A percentile compares a stretch with the other conserved stretches of the same genome.
These are phyloP conservation scores for Trichoderma cornu-damae DNA, from an alignment of 2,329 filamentous ascomycete species.

Conservation along the genomic window DNA sequence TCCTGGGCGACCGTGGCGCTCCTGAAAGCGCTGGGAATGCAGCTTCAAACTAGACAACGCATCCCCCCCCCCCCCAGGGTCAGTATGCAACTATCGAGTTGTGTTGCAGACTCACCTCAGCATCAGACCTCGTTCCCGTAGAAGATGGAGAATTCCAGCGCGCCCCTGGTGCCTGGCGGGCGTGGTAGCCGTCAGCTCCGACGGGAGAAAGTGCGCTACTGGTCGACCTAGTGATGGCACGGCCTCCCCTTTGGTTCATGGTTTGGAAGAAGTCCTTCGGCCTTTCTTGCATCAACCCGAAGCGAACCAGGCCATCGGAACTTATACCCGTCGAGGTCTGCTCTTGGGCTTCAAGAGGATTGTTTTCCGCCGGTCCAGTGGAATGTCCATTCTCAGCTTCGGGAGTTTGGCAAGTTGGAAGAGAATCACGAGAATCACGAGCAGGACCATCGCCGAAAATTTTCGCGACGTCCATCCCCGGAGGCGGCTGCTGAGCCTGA, in stretches of 20 bases:
- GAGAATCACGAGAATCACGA: too few relatives aligned
- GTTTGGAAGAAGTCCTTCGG: conserved; percentile 21
- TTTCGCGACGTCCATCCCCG: not conserved
- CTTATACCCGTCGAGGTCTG: not conserved
- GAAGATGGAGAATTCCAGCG: not conserved
- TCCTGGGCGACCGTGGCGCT: conserved; percentile 1
- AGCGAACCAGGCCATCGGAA: not conserved
- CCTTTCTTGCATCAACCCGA: conserved; percentile 7
- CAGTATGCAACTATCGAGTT: not conserved
- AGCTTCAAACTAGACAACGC: not conserved
- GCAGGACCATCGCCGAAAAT: not conserved
- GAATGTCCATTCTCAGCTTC: not conserved
- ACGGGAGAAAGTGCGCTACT: not conserved
- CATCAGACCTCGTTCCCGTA: not conserved
- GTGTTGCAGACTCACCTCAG: not conserved
- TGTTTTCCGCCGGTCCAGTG: not conserved
- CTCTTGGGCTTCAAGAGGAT: conserved; percentile 1
- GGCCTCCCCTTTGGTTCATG: conserved; percentile 24
- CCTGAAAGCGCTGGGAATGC: not conserved
- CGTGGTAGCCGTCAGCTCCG: too few relatives aligned
- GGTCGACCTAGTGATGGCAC: not conserved
- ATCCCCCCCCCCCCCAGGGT: too few relatives aligned
- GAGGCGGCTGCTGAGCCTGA: not conserved
- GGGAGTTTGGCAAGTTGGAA: not conserved
- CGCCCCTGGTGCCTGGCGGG: too few relatives aligned